A percentile compares a stretch with the other conserved stretches of the same genome.
These are phyloP conservation scores for Bonia amplexicaulis DNA, from an alignment of 176 grass and related monocot species.

Conservation along the genomic window DNA sequence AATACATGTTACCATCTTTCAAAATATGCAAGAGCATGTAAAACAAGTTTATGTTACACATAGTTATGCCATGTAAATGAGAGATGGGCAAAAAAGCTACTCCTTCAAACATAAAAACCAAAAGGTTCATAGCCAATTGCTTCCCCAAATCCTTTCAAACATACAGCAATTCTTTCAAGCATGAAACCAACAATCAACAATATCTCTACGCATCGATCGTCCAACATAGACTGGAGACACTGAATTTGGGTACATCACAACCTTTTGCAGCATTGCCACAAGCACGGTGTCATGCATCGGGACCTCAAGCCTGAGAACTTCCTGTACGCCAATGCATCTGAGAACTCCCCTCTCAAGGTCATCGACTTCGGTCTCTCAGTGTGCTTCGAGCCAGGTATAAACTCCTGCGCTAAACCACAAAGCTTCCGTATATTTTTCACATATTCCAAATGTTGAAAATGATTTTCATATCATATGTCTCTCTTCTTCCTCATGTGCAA, in stretches of 20 bases:
- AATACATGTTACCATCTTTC: not conserved
- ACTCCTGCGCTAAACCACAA: not conserved
- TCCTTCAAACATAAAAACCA: not conserved
- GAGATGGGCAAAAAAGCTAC: not conserved
- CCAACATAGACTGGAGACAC: not conserved
- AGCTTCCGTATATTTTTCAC: not conserved
- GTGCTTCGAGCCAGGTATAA: conserved; percentile 48
- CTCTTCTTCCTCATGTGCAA: conserved; percentile 17
- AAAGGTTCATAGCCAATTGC: not conserved
- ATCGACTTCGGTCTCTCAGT: conserved; percentile 57
- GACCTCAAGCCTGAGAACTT: conserved; percentile 98
- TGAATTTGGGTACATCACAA: not conserved
- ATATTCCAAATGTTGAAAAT: not conserved
- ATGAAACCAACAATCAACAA: not conserved
- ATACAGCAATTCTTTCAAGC: not conserved
- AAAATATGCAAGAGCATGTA: not conserved
- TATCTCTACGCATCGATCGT: not conserved
- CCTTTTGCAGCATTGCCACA: conserved; percentile 41
- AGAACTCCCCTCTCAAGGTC: conserved; percentile 48
- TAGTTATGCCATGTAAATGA: not conserved
- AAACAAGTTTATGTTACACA: not conserved
- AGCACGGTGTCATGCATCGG: conserved; percentile 72
- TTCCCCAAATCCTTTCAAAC: not conserved
- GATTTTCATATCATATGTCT: too few species aligned
- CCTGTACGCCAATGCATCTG: conserved; percentile 47